phyloP scores from a whole-genome alignment of 2,329 filamentous ascomycete species.

The Colletotrichum trifolii region DNA sequence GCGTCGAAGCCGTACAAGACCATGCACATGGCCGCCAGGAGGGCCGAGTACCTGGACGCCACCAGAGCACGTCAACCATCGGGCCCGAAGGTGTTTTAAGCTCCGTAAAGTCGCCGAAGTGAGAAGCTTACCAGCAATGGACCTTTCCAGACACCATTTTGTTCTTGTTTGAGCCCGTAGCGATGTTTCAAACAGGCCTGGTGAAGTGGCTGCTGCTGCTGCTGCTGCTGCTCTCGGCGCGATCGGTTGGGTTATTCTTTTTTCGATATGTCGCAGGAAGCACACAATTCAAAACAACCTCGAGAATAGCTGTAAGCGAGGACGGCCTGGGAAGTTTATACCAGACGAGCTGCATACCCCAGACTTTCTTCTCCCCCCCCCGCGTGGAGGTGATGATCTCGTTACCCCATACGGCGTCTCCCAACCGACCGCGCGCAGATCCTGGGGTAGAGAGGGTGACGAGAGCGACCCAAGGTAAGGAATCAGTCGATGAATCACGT shows the following conservation, averaged over 20 bases:
- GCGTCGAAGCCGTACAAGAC: slow-evolving; percentile 68
- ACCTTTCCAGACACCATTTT: slow-evolving; percentile 27
- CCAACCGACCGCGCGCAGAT: background rate
- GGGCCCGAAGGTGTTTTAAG: no score
- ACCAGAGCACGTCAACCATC: background rate
- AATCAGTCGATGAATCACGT: slow-evolving; percentile 13
- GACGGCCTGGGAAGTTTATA: no score
- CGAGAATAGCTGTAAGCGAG: no score
- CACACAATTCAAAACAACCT: no score
- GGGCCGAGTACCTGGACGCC: slow-evolving; percentile 64
- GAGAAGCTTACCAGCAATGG: slow-evolving; percentile 8
- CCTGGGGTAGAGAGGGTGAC: slow-evolving; percentile 2
- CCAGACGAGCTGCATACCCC: no score
- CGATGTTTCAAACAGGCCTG: background rate
- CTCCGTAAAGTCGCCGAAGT: no score
- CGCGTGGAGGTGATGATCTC: no score
- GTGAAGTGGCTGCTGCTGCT: background rate
- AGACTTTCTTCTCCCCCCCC: no score
- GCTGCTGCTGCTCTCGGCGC: no score
- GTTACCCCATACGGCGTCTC: background rate
- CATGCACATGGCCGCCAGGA: slow-evolving; percentile 79
- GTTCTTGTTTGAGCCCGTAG: background rate
- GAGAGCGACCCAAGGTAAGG: background rate
- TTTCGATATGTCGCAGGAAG: no score
- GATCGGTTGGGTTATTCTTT: no score